These are phyloP conservation scores for Cryphonectria carpinicola DNA, from an alignment of 2,329 filamentous ascomycete genomes.

Conservation along the genomic window DNA sequence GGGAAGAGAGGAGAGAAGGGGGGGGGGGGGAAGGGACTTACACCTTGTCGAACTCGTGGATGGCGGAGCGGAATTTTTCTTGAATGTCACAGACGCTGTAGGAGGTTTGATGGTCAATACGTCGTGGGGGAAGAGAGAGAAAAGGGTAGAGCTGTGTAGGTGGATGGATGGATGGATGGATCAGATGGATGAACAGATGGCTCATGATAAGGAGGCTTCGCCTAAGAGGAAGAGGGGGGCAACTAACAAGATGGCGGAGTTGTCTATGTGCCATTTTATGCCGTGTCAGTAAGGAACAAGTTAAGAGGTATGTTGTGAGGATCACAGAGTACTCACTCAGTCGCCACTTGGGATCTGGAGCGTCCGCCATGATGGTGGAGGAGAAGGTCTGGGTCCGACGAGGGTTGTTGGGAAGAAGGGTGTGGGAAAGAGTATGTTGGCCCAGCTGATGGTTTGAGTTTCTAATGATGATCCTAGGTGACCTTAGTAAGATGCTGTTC, in stretches of 20 bases:
- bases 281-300: not conserved
- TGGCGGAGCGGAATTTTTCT: slow-evolving; percentile 85
- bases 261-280: slow-evolving; percentile 40
- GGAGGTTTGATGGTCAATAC: slow-evolving; percentile 1
- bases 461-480: not conserved
- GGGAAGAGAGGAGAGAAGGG: not conserved
- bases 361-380: slow-evolving; percentile 24
- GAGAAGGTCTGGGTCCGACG: not conserved
- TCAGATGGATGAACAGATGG: not conserved
- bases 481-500: not conserved
- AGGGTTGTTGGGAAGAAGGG: not conserved
- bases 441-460: not conserved
- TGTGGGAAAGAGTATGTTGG: not conserved
- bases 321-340: slow-evolving; percentile 18
- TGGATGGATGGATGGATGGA: not conserved
- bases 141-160: not conserved
- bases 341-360: slow-evolving; percentile 18
- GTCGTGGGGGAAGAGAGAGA: not conserved
- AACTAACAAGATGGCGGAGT: slow-evolving; percentile 57
- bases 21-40: slow-evolving; percentile 43
- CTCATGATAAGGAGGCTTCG: not conserved
- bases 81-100: slow-evolving; percentile 89
- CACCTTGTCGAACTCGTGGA: slow-evolving; percentile 85
- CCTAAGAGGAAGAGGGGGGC: not conserved
- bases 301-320: no score